phyloP scores from a whole-genome alignment of 257 asterid genomes.

The Solanum pinnatisectum region DNA sequence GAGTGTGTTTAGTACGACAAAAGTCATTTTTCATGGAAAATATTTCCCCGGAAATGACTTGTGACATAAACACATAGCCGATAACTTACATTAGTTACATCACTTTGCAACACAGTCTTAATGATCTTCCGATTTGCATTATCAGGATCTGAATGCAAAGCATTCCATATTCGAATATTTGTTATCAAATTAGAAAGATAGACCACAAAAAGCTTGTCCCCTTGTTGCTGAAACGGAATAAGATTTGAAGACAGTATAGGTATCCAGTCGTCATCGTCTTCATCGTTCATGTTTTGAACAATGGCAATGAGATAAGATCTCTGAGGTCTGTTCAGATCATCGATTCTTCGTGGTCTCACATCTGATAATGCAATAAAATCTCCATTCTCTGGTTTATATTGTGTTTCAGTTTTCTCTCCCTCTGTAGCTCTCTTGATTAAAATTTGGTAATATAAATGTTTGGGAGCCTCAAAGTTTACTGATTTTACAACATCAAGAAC shows the following conservation, averaged over 20 bases:
- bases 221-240: neutral
- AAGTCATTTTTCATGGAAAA: neutral
- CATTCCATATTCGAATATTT: constrained; percentile 39
- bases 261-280: neutral
- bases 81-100: constrained; percentile 13
- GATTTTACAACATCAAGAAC: neutral
- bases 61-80: neutral
- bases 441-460: constrained; percentile 4
- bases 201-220: constrained; percentile 19
- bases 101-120: constrained; percentile 6
- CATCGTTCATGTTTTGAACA: neutral
- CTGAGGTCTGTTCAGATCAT: constrained; percentile 20
- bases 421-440: neutral
- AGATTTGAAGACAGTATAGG: constrained; percentile 15
- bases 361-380: constrained; percentile 30
- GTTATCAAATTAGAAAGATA: constrained; percentile 38
- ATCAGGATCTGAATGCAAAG: constrained; percentile 14
- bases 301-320: constrained; percentile 20
- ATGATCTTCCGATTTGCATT: constrained; percentile 14
- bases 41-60: neutral
- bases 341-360: constrained; percentile 25
- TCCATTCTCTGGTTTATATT: constrained; percentile 25
- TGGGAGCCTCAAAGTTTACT: neutral
- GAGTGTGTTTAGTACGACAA: neutral
- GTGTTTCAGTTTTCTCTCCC: neutral